Evolutionary conservation across 805 yeast genomes (phyloP), one percentile per base, ranked within the genome.

Genomic region (Blastobotrys attinorum): DNA sequence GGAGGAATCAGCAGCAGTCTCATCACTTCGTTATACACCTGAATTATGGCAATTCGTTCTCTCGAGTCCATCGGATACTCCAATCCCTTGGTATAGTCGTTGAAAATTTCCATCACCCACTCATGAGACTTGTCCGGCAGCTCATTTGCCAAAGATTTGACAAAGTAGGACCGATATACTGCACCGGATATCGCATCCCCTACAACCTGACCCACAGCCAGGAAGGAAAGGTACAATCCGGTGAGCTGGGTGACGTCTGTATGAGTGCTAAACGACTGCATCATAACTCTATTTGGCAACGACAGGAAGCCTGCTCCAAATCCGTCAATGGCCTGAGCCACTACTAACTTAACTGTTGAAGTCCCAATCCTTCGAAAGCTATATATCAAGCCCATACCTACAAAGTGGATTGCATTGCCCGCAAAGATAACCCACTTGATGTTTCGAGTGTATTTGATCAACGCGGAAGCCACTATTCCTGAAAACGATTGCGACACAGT

Each of bases 281-380:
- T 34, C 32, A 40, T 22, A 7, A 44, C 45, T 32, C 34, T 31
- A 31, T 40, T 31, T 3, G 81, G 70, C 53, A 77, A 78, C n/a
- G 81, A 76, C 66, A 80, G 77, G 60, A 80, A 75, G 16, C 84
- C 84, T 34, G 83, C 83, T 53, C 84, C 87, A 45, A 81, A 70
- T 51, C 88, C 88, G 51, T 78, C 62, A 15, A 81, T 56, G 56
- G 78, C 71, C 51, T 76, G 69, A 4, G 80, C 75, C 11, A 80
- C 86, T 57, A 81, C 74, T 42, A 81, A 66, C 52, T 86, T 86
- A 40, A 66, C 54, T 37, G 66, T 62, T 16, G 76, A 67, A 32
- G 64, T 60, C 44, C 62, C 68, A 36, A 77, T 76, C 31, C 71
- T 72, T 57, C 86, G 70, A 63, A 57, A 81, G 46, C 67, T 70